Evolutionary conservation across 352 stramenopile genomes (phyloP).

Genomic region (Phytophthora pistaciae): DNA sequence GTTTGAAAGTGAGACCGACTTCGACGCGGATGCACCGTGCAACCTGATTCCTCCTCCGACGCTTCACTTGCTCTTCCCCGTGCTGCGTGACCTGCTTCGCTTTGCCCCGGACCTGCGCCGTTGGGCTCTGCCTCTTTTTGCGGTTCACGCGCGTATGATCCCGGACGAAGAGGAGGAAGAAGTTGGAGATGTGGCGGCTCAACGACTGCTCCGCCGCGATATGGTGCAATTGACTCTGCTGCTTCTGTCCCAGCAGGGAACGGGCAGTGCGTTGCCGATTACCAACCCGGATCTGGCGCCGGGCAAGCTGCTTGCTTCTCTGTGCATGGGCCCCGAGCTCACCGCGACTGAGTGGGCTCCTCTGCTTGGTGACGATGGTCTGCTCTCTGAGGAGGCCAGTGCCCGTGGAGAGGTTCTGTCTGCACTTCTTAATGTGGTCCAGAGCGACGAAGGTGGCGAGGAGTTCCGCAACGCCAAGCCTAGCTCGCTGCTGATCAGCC

Average conservation of each 20-base stretch:
- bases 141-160: slow-evolving; percentile 87
- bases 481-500: slow-evolving; percentile 63
- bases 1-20: slow-evolving; percentile 82
- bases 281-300: slow-evolving; percentile 70
- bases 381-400: slow-evolving; percentile 69
- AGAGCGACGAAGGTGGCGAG: slow-evolving; percentile 62
- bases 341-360: slow-evolving; percentile 72
- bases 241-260: slow-evolving; percentile 67
- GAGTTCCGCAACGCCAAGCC: slow-evolving; percentile 45
- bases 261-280: slow-evolving; percentile 62
- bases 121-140: slow-evolving; percentile 81
- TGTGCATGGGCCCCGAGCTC: slow-evolving; percentile 67
- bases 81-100: slow-evolving; percentile 66
- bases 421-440: slow-evolving; percentile 65
- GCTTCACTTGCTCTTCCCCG: slow-evolving; percentile 82
- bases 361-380: slow-evolving; percentile 71
- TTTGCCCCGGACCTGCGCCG: slow-evolving; percentile 62
- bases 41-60: slow-evolving; percentile 80
- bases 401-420: slow-evolving; percentile 68
- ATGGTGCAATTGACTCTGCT: slow-evolving; percentile 81
- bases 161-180: slow-evolving; percentile 90
- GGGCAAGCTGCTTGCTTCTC: slow-evolving; percentile 58
- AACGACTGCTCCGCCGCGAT: slow-evolving; percentile 75
- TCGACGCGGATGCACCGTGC: slow-evolving; percentile 67
- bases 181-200: slow-evolving; percentile 80